Percentiles rank a stretch among this genome's conserved stretches.
phyloP scores from a whole-genome alignment of 176 grass and related monocot species.

The Oryza glaberrima region DNA sequence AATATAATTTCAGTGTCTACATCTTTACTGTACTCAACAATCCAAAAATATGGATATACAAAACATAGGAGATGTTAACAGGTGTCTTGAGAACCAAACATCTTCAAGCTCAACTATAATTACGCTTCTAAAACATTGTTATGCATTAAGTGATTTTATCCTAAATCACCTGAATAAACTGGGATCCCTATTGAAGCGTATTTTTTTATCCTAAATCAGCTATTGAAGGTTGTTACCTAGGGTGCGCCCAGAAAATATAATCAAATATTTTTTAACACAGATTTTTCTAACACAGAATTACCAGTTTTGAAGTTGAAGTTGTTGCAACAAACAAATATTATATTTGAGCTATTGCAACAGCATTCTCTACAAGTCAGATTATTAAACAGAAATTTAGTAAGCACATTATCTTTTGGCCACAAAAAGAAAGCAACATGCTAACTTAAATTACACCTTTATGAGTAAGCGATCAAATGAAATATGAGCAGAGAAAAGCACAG shows the following conservation, averaged over 20 bases:
- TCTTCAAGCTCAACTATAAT: neutral
- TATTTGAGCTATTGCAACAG: neutral
- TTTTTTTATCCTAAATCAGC: neutral
- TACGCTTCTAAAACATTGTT: neutral
- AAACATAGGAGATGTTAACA: neutral
- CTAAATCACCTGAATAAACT: constrained; percentile 10
- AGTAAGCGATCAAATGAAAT: constrained; percentile 1
- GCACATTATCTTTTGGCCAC: neutral
- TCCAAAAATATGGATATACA: neutral
- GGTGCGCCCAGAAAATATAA: neutral
- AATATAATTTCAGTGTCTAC: neutral
- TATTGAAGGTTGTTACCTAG: neutral
- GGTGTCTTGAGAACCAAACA: neutral
- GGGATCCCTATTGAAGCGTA: neutral
- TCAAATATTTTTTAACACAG: neutral
- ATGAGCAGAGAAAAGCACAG: neutral
- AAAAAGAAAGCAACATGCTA: neutral
- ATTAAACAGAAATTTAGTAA: constrained; percentile 9
- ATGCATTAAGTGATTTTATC: neutral
- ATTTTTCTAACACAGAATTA: neutral
- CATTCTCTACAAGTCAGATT: constrained; percentile 7
- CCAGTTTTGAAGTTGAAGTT: neutral
- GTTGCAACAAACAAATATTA: neutral
- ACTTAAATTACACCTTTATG: neutral
- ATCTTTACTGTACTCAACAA: neutral